These are phyloP conservation scores for Penicillium malachiteum DNA, from an alignment of 495 filamentous ascomycete species.

Conservation along the genomic window DNA sequence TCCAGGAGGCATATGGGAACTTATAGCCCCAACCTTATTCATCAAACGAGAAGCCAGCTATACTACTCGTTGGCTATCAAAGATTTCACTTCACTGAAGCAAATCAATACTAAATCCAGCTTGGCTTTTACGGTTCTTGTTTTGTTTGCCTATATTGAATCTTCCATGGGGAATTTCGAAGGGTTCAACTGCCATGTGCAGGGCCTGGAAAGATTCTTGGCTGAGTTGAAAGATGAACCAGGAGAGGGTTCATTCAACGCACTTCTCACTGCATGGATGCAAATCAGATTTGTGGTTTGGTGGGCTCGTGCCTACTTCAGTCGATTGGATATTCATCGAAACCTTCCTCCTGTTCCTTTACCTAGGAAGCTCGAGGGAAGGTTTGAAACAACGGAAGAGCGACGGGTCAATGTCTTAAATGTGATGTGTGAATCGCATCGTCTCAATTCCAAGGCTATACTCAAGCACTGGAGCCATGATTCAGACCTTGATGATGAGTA, in stretches of 20 bases:
- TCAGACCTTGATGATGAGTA: not conserved
- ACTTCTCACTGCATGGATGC: conserved; percentile 27
- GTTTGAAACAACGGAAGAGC: conserved; percentile 12
- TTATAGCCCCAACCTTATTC: conserved; percentile 18
- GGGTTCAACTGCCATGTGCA: conserved; percentile 28
- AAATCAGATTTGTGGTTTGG: conserved; percentile 24
- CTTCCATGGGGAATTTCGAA: conserved; percentile 29
- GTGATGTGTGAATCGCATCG: conserved; percentile 35
- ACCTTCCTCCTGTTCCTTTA: conserved; percentile 9
- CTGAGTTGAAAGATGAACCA: not conserved
- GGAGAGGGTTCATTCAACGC: not conserved
- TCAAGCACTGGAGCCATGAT: conserved; percentile 17
- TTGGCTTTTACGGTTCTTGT: conserved; percentile 16
- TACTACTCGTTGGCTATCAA: conserved; percentile 29
- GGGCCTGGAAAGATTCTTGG: conserved; percentile 12
- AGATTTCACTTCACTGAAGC: conserved; percentile 11
- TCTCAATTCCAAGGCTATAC: conserved; percentile 15
- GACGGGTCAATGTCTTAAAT: conserved; percentile 20
- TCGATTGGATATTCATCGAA: conserved; percentile 15
- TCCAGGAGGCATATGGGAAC: conserved; percentile 7
- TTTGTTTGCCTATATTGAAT: conserved; percentile 29
- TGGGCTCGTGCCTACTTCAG: conserved; percentile 31
- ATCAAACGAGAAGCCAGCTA: conserved; percentile 27
- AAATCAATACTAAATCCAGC: conserved; percentile 7
- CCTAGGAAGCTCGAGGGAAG: conserved; percentile 7